A percentile compares a stretch with the other conserved stretches of the same genome.
phyloP scores from a whole-genome alignment of 106 monocot species.

The Amphibolis antarctica region DNA sequence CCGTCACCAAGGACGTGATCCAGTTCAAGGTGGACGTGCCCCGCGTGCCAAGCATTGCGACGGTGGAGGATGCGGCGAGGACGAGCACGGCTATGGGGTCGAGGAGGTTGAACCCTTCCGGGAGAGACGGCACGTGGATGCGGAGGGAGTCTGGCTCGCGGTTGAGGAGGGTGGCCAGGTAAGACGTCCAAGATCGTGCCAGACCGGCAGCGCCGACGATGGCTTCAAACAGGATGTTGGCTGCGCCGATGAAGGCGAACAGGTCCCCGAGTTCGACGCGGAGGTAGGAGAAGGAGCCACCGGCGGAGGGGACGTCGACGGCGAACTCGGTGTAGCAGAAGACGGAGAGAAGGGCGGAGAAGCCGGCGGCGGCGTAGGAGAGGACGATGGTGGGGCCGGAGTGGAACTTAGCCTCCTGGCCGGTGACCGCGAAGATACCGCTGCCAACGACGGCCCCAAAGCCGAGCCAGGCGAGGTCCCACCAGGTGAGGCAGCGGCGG shows the following conservation, averaged over 20 bases:
- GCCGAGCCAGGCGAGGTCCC: constrained; percentile 30
- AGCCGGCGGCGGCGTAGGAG: constrained; percentile 17
- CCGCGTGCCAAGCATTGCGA: constrained; percentile 34
- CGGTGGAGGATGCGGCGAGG: constrained; percentile 19
- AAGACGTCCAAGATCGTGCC: constrained; percentile 12
- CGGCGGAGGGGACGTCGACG: constrained; percentile 16
- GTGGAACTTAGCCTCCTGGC: constrained; percentile 7
- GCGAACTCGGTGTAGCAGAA: constrained; percentile 21
- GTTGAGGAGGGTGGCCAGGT: constrained; percentile 4
- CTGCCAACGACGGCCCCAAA: constrained; percentile 24
- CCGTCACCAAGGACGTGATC: constrained; percentile 30
- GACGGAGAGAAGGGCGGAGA: constrained; percentile 16
- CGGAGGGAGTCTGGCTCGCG: constrained; percentile 6
- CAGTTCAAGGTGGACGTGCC: constrained; percentile 48
- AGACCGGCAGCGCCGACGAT: constrained; percentile 10
- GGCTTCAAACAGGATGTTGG: constrained; percentile 6
- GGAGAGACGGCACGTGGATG: constrained; percentile 31
- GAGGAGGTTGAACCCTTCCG: constrained; percentile 44
- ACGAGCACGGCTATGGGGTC: constrained; percentile 58
- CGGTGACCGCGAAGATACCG: constrained; percentile 17
- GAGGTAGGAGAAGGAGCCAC: constrained; percentile 40
- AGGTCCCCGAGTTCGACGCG: constrained; percentile 62
- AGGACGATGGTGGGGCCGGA: constrained; percentile 15
- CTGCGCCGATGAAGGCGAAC: constrained; percentile 31
- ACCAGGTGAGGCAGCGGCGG: constrained; percentile 13